A percentile compares a stretch with the other conserved stretches of the same genome.
These are phyloP conservation scores for Borealophlyctis nickersoniae DNA, from an alignment of 192 early-diverging fungal species.

Conservation along the genomic window DNA sequence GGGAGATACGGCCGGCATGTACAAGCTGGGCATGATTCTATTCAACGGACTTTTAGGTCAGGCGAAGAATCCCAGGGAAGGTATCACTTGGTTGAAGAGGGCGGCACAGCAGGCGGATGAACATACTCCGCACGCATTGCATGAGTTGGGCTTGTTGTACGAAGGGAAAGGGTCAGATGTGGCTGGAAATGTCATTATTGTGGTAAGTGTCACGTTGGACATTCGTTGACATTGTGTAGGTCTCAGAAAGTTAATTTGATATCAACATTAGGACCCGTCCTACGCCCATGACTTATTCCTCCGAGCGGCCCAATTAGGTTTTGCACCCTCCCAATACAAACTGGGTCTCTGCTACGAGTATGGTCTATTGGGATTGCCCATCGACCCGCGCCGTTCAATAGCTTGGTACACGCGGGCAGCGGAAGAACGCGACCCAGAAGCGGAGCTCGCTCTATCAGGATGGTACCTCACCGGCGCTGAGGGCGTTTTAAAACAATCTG, in stretches of 20 bases:
- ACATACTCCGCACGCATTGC: constrained; percentile 87
- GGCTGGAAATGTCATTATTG: constrained; percentile 35
- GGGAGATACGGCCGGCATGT: constrained; percentile 93
- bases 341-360: constrained; percentile 93
- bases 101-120: constrained; percentile 87
- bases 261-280: constrained; percentile 75
- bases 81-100: constrained; percentile 90
- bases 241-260: background rate
- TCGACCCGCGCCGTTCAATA: constrained; percentile 86
- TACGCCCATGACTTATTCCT: constrained; percentile 93
- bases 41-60: constrained; percentile 81
- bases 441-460: constrained; percentile 90
- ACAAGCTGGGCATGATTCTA: constrained; percentile 91
- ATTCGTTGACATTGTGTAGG: constrained; percentile 2
- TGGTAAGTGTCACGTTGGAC: constrained; percentile 32
- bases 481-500: constrained; percentile 81
- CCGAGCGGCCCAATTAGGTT: constrained; percentile 88
- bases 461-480: constrained; percentile 98
- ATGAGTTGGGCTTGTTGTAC: constrained; percentile 86
- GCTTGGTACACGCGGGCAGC: constrained; percentile 95
- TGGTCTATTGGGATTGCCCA: constrained; percentile 80
- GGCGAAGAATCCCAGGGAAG: constrained; percentile 79
- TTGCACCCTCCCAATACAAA: constrained; percentile 87
- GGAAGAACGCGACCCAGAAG: constrained; percentile 84
- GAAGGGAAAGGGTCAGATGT: constrained; percentile 60